Evolutionary conservation across 768 basidiomycete species (phyloP).

Genomic region (Leucogyrophana mollusca): DNA sequence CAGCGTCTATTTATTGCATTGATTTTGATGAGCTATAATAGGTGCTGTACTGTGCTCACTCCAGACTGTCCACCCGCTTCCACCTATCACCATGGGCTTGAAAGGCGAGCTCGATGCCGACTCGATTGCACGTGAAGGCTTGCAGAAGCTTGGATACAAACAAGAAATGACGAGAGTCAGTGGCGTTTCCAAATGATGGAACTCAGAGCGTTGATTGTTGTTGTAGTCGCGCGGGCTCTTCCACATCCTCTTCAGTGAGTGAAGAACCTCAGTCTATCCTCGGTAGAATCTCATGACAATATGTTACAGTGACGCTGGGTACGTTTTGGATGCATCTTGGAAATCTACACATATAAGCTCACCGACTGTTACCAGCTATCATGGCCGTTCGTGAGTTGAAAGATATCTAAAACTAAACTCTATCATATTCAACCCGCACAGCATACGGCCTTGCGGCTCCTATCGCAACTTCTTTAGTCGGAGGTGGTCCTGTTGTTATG

Average conservation of each 20-base stretch:
- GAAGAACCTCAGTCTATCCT: neutral
- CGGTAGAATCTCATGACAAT: neutral
- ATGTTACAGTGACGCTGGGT: conserved; percentile 48
- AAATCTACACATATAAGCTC: conserved; percentile 6
- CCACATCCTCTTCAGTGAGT: conserved; percentile 55
- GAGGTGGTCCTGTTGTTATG: conserved; percentile 56
- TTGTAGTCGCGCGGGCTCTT: conserved; percentile 47
- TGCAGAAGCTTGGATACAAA: conserved; percentile 54
- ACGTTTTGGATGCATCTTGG: conserved; percentile 3
- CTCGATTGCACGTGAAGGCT: conserved; percentile 27
- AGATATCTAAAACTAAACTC: neutral
- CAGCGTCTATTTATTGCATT: too few species aligned
- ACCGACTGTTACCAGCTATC: conserved; percentile 38
- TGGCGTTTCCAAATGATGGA: neutral
- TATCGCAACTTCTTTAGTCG: conserved; percentile 52
- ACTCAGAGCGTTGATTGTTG: neutral
- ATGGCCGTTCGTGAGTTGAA: conserved; percentile 58
- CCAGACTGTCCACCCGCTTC: too few species aligned
- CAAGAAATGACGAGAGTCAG: conserved; percentile 55
- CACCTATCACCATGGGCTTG: conserved; percentile 10
- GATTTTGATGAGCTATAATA: too few species aligned
- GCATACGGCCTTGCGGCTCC: conserved; percentile 58
- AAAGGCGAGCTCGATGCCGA: conserved; percentile 18
- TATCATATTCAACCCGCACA: conserved; percentile 19
- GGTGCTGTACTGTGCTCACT: too few species aligned